These are phyloP conservation scores for Phytophthora ramorum DNA, from an alignment of 352 stramenopile genomes.

Conservation along the genomic window DNA sequence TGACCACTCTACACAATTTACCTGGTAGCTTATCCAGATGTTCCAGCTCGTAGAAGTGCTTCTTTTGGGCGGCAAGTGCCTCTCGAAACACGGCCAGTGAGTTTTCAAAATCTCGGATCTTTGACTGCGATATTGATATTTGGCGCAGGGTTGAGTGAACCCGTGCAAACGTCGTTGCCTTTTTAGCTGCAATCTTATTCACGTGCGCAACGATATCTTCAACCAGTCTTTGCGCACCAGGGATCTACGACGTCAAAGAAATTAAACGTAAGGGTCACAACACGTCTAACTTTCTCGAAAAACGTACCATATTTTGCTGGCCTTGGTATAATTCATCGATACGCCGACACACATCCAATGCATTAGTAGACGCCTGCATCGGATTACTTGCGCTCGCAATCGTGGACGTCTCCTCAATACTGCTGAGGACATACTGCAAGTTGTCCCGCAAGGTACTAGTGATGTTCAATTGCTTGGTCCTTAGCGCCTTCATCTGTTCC, in stretches of 20 bases:
- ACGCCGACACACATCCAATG: conserved; percentile 82
- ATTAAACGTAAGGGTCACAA: neutral
- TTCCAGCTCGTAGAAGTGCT: conserved; percentile 87
- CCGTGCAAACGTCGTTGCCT: conserved; percentile 55
- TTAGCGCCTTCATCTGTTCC: conserved; percentile 57
- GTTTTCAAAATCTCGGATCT: conserved; percentile 91
- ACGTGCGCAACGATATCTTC: conserved; percentile 68
- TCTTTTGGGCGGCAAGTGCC: conserved; percentile 76
- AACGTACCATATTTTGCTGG: conserved; percentile 73
- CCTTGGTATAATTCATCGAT: conserved; percentile 82
- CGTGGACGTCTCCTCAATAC: conserved; percentile 70
- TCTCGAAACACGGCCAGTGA: conserved; percentile 85
- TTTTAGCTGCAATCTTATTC: conserved; percentile 60
- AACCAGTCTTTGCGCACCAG: conserved; percentile 66
- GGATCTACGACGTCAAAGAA: conserved; percentile 50
- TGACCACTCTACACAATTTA: conserved; percentile 19
- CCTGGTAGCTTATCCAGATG: conserved; percentile 84
- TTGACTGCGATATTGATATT: conserved; percentile 83
- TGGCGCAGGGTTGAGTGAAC: conserved; percentile 72
- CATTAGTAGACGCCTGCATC: conserved; percentile 84
- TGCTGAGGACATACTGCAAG: conserved; percentile 66
- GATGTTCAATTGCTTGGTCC: conserved; percentile 58
- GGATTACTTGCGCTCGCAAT: conserved; percentile 60
- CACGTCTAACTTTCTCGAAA: neutral
- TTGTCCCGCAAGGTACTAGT: conserved; percentile 71